These are phyloP conservation scores for Diaporthe sp. DNA, from an alignment of 2,329 filamentous ascomycete genomes.

Conservation along the genomic window DNA sequence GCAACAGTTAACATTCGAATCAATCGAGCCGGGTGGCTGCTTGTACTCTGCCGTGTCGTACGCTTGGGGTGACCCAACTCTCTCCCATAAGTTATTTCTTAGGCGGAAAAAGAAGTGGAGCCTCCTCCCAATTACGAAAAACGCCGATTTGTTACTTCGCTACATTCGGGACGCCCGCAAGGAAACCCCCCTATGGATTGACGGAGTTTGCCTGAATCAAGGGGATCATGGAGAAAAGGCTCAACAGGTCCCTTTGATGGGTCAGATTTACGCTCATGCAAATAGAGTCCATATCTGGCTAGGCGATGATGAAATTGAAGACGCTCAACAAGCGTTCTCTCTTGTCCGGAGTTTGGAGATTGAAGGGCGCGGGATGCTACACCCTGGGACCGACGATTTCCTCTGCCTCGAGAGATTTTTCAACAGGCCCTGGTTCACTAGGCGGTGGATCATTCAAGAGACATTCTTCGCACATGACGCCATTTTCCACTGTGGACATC, in stretches of 20 bases:
- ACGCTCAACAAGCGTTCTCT: not conserved
- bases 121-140: not conserved
- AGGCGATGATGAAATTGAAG: not conserved
- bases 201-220: not conserved
- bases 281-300: constrained; percentile 1
- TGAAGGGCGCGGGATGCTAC: not conserved
- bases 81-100: not conserved
- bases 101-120: not conserved
- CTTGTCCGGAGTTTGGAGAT: not conserved
- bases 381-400: not conserved
- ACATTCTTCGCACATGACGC: not conserved
- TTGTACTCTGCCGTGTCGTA: not conserved
- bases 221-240: not conserved
- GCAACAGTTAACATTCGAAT: not conserved
- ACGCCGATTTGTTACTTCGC: not conserved
- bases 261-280: not conserved
- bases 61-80: not conserved
- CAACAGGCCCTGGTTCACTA: not conserved
- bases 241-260: not conserved
- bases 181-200: not conserved
- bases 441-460: not conserved
- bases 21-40: not conserved
- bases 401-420: not conserved
- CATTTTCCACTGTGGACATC: not conserved
- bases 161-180: not conserved